These are phyloP conservation scores for Centaurea solstitialis DNA, from an alignment of 129 eudicot genomes.

Conservation along the genomic window DNA sequence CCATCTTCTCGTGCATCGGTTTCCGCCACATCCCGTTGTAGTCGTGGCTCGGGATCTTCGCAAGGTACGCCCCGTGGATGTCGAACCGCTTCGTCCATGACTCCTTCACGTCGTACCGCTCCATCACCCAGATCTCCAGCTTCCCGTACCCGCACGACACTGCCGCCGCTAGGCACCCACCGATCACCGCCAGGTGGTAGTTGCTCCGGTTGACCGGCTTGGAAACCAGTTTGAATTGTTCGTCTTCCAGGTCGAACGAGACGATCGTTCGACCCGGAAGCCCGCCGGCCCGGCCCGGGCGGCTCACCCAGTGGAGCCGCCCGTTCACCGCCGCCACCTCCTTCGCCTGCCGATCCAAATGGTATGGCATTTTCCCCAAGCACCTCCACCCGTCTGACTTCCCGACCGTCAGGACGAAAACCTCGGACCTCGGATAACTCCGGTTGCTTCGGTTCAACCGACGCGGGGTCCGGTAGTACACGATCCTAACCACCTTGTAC, in stretches of 20 bases:
- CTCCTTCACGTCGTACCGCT: slow-evolving; percentile 40
- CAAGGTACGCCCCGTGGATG: slow-evolving; percentile 38
- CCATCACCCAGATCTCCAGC: slow-evolving; percentile 59
- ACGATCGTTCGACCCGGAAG: slow-evolving; percentile 44
- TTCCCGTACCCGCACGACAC: slow-evolving; percentile 42
- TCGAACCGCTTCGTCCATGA: slow-evolving; percentile 53
- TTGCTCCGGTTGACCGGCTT: slow-evolving; percentile 38
- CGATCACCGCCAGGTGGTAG: slow-evolving; percentile 42
- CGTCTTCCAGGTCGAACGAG: slow-evolving; percentile 57
- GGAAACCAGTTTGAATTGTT: slow-evolving; percentile 42
- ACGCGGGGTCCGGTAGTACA: slow-evolving; percentile 35
- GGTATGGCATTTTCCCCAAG: slow-evolving; percentile 49
- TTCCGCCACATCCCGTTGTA: slow-evolving; percentile 37
- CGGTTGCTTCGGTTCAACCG: slow-evolving; percentile 25
- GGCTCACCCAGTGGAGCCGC: slow-evolving; percentile 56
- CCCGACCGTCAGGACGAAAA: slow-evolving; percentile 36
- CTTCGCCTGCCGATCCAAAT: slow-evolving; percentile 31
- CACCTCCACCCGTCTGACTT: slow-evolving; percentile 43
- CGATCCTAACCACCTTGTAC: slow-evolving; percentile 46
- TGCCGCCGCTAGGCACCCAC: slow-evolving; percentile 46
- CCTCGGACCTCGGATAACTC: slow-evolving; percentile 41
- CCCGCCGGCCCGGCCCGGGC: slow-evolving; percentile 27
- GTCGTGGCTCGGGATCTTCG: slow-evolving; percentile 27
- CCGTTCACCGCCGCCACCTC: slow-evolving; percentile 36
- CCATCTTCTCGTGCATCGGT: slow-evolving; percentile 36